Evolutionary conservation across 768 basidiomycete genomes (phyloP), one percentile per base, ranked within the genome.

Genomic region (Tricholoma saponaceum): DNA sequence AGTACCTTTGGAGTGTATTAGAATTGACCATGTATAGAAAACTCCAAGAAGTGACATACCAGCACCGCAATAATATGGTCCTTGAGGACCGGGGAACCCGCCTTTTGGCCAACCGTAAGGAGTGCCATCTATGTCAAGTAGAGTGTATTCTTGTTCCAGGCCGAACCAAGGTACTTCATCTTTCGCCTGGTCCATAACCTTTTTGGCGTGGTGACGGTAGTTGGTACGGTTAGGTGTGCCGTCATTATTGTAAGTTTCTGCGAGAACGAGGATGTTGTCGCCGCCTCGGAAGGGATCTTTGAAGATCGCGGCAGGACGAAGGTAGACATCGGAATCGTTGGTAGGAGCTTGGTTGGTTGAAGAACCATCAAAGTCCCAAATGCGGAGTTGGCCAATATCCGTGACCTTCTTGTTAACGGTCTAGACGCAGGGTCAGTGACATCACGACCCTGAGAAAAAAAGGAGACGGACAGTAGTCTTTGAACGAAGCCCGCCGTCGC

Each of bases 291-390:
- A 99, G 55, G 97, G 97, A 70, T 99, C 97, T 68, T 90, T 95
- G 88, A 97, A 99, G 79, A 95, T 94, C 66, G 95, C 87, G 57
- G 86, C 93, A 50, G 97, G 97, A 64, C 95, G 92, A 67, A 99
- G 95, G 77, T 94, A 96, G 77, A 99, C 90, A 71, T 98, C 97
- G 7, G 97, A 99, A 78, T 99, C 90, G 69, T 82, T 67, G 35
- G 96, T 96, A 14, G 95, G 94, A 18, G 97, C 97, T 74, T 99
- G 97, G 76, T 92, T 92, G 70, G 95, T 97, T 41, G 92, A 95
- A 51, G 94, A 96, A 66, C 96, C 96, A 71, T 99, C 96, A 70
- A 99, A 99, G 80, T 98, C 96, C 96, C 96, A 99, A 72, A 92
- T 85, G 67, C 96, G 94, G 64, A 98, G 90, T 67, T 93, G 85